A percentile compares a stretch with the other conserved stretches of the same genome.
Evolutionary conservation across 2,329 filamentous ascomycete species (phyloP).

Genomic region (Diplodia seriata): DNA sequence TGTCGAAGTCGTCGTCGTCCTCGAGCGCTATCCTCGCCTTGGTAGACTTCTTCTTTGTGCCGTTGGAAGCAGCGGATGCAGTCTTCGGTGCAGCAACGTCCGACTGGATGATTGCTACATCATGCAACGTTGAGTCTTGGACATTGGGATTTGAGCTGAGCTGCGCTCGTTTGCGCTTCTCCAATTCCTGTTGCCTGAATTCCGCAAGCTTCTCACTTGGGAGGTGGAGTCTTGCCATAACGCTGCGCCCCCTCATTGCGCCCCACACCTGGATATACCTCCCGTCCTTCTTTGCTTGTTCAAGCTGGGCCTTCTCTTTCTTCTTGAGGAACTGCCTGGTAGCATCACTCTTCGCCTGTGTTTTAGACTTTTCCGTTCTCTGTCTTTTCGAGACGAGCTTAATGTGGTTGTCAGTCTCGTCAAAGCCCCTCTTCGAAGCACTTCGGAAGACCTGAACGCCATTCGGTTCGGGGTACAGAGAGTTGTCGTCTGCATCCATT

Average conservation of each 20-base stretch:
- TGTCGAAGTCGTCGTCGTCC: conserved; percentile 52
- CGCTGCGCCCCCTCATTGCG: conserved; percentile 54
- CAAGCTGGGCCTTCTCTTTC: conserved; percentile 53
- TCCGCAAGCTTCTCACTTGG: conserved; percentile 47
- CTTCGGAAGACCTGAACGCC: conserved; percentile 39
- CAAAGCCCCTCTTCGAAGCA: conserved; percentile 42
- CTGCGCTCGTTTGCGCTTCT: conserved; percentile 36
- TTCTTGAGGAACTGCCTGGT: conserved; percentile 57
- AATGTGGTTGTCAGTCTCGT: conserved; percentile 41
- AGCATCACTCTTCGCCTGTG: conserved; percentile 51
- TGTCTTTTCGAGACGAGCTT: conserved; percentile 38
- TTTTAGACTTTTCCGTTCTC: conserved; percentile 48
- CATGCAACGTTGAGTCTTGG: conserved; percentile 38
- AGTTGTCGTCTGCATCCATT: conserved; percentile 35
- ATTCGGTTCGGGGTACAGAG: conserved; percentile 41
- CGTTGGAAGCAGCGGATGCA: conserved; percentile 32
- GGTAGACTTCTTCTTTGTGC: conserved; percentile 43
- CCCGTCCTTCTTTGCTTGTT: conserved; percentile 53
- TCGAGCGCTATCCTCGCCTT: conserved; percentile 48
- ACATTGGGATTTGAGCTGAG: conserved; percentile 33
- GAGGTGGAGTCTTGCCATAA: conserved; percentile 52
- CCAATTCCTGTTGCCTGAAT: conserved; percentile 44
- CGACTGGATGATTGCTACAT: conserved; percentile 46
- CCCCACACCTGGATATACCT: conserved; percentile 56
- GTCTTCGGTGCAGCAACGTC: conserved; percentile 41